Base-by-base conservation (phyloP, 129 eudicot genomes). In the Silybum marianum region DNA sequence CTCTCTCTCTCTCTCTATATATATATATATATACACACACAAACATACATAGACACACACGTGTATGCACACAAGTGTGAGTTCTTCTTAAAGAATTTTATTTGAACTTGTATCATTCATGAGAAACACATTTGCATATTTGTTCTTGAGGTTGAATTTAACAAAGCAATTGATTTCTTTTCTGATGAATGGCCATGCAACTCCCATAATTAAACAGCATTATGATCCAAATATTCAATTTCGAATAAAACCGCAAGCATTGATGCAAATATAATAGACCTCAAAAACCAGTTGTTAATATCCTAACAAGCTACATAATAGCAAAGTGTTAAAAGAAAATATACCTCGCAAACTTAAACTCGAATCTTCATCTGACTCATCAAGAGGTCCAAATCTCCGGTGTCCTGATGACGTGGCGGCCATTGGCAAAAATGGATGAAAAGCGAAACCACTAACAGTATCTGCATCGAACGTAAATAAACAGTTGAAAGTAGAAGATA, bases 371-470 rank as follows among this genome's bases (percentile, higher is more conserved):
- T 78, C 84, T 69, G 86, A 72, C 48, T 96, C 97, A 58, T 89
- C 95, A 66, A 89, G 86, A 69, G 71, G 83, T 76, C 66, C 84
- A 80, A 89, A 96, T 80, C 98, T 88, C 36, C 99, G 84, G 78
- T 96, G 99, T 40, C 99, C 99, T 63, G 98, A 96, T 72, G 97
- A 86, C 67, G 99, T 83, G 72, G 93, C 93, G 2, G 95, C 99
- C 98, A 93, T 96, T 42, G 99, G 95, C 73, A 96, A 90, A 84
- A 69, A 91, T 6, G 99, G 99, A 87, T 96, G 98, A 89, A 96
- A 96, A 60, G 92, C 70, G 30, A 96, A 88, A 40, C 99, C 99
- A 86, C 91, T 93, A 44, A 93, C 89, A 18, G 99, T 93, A 81
- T 96, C 99, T 95, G 87, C 25, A 81, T 54, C 44, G 9, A 84